Evolutionary conservation across 495 filamentous ascomycete genomes (phyloP), one percentile per base, ranked within the genome.

Genomic region (Endocarpon pusillum): DNA sequence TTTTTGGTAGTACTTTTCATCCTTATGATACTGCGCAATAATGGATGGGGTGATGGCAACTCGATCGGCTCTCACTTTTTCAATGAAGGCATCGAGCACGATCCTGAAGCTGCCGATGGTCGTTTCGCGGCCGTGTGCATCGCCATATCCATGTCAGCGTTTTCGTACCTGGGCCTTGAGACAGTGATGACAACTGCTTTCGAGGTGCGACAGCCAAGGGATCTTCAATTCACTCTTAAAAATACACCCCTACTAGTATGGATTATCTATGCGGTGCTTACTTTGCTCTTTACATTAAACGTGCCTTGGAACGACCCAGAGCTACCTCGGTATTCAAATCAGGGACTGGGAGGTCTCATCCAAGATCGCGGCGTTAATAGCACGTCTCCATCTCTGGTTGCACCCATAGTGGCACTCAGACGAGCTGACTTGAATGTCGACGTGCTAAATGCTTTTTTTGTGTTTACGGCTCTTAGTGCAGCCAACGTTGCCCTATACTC

Each of bases 401-500:
- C 12, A 25, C 23, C 23, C 23, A 8, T 25, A 25, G 12, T 25
- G 8, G 23, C 23, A 8, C 12, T 25, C 8, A 8, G 23, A 8
- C 8, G 12, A 25, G 23, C 23, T 8, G 23, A 12, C 8, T 8
- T 25, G 23, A 8, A 25, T 3, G 45, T 49, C 5, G 51, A 48
- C 19, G 19, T 62, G 4, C 42, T 68, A 19, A 62, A 52, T 17
- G 46, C 43, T 0, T 52, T 56, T 32, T 46, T 68, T 10, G 43
- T 68, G 1, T 52, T 60, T 28, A 58, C 61, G 9, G 51, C 51
- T 1, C 20, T 65, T 2, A 58, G 54, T 15, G 48, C 51, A 4
- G 54, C 62, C 1, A 59, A 55, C 41, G 57, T 58, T 3, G 50
- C 53, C 21, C 44, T 69, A 1, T 69, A 67, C 33, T 44, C 67